A percentile compares a stretch with the other conserved stretches of the same genome.
phyloP scores from a whole-genome alignment of 2,329 filamentous ascomycete species.

The Atkinsonella texensis region DNA sequence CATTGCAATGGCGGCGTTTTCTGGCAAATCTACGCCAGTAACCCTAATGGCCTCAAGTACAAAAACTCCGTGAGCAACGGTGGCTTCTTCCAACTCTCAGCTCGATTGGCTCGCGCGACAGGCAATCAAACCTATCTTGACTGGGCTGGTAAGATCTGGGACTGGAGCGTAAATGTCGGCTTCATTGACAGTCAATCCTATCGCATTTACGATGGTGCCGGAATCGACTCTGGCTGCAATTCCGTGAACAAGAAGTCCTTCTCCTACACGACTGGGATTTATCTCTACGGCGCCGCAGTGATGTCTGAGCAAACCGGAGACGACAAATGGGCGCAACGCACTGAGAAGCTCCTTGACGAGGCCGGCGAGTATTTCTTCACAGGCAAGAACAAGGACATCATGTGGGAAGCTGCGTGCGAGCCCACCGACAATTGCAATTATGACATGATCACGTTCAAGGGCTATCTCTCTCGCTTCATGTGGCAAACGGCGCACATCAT shows the following conservation, averaged over 20 bases:
- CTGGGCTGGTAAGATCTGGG: slow-evolving; percentile 55
- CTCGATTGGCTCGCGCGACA: slow-evolving; percentile 59
- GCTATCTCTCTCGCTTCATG: slow-evolving; percentile 52
- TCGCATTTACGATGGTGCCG: slow-evolving; percentile 52
- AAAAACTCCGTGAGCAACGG: slow-evolving; percentile 76
- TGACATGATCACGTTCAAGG: slow-evolving; percentile 59
- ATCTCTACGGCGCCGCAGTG: slow-evolving; percentile 51
- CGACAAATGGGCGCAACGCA: slow-evolving; percentile 40
- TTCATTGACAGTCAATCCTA: slow-evolving; percentile 41
- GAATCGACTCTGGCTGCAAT: slow-evolving; percentile 40
- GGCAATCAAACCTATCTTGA: slow-evolving; percentile 52
- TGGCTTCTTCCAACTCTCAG: slow-evolving; percentile 70
- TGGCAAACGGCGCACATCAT: slow-evolving; percentile 45
- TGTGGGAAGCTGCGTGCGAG: slow-evolving; percentile 59
- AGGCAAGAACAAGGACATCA: slow-evolving; percentile 42
- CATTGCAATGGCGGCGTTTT: slow-evolving; percentile 60
- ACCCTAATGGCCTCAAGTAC: slow-evolving; percentile 65
- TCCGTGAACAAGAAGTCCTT: slow-evolving; percentile 43
- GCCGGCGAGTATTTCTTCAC: slow-evolving; percentile 42
- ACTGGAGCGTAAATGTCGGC: slow-evolving; percentile 47
- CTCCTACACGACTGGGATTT: slow-evolving; percentile 54
- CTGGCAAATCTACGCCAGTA: slow-evolving; percentile 72
- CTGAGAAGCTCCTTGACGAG: slow-evolving; percentile 38
- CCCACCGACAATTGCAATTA: slow-evolving; percentile 40
- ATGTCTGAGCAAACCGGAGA: slow-evolving; percentile 49